phyloP scores from a whole-genome alignment of 192 early-diverging fungal species.

The Podila horticola region DNA sequence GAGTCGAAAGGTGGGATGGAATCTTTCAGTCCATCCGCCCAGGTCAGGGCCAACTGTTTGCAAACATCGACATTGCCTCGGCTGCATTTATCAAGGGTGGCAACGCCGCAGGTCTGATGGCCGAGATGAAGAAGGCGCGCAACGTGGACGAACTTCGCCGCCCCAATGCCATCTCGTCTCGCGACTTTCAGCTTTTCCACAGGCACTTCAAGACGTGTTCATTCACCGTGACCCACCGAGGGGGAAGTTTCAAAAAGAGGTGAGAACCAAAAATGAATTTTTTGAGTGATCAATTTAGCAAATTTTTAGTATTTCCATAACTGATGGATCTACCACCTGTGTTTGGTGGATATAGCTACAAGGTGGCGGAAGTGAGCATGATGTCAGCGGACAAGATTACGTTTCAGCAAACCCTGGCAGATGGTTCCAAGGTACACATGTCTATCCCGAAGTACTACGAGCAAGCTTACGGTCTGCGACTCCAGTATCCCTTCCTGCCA shows the following conservation, averaged over 20 bases:
- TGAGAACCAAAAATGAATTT: not conserved
- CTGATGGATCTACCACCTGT: not conserved
- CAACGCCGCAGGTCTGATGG: constrained; percentile 67
- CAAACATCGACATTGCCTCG: constrained; percentile 66
- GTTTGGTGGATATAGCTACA: constrained; percentile 65
- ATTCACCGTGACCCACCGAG: constrained; percentile 63
- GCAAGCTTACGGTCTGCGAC: constrained; percentile 71
- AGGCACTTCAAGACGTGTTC: constrained; percentile 52
- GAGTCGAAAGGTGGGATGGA: constrained; percentile 87
- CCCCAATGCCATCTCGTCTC: not conserved
- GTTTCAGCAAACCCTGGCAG: constrained; percentile 66
- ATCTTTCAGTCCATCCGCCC: constrained; percentile 84
- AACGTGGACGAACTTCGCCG: constrained; percentile 45
- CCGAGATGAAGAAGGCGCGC: constrained; percentile 24
- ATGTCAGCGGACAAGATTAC: constrained; percentile 70
- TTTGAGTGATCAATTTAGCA: not conserved
- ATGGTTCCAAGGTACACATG: constrained; percentile 51
- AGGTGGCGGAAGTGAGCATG: constrained; percentile 68
- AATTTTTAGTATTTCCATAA: not conserved
- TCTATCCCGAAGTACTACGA: constrained; percentile 80
- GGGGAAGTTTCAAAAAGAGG: constrained; percentile 55
- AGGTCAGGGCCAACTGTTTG: constrained; percentile 62
- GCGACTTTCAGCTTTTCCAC: constrained; percentile 6
- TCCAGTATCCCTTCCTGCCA: constrained; percentile 84
- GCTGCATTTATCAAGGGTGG: constrained; percentile 66